These are phyloP conservation scores for Blastosporella zonata DNA, from an alignment of 1,284 basidiomycete genomes.

Conservation along the genomic window DNA sequence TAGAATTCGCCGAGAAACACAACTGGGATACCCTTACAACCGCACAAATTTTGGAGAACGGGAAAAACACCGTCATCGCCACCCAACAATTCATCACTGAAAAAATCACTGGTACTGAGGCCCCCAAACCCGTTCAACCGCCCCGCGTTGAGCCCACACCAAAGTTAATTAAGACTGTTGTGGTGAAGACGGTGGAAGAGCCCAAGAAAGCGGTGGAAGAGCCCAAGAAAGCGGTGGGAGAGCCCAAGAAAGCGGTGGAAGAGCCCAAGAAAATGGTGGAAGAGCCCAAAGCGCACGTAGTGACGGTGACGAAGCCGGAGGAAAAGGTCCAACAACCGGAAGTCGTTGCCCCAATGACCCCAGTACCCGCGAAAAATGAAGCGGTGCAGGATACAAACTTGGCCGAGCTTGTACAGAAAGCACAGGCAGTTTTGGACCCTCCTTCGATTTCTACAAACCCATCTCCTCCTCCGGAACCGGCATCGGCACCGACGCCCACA, in stretches of 20 bases:
- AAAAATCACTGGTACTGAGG: conserved; percentile 36
- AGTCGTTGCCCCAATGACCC: conserved; percentile 33
- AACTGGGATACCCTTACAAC: conserved; percentile 74
- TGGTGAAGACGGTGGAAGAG: conserved; percentile 32
- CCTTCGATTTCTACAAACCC: conserved; percentile 15
- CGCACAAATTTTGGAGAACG: conserved; percentile 55
- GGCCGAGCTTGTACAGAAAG: conserved; percentile 61
- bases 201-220: conserved; percentile 42
- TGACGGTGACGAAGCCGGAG: conserved; percentile 47
- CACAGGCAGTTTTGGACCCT: conserved; percentile 65
- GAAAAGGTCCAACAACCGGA: conserved; percentile 44
- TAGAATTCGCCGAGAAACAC: conserved; percentile 78
- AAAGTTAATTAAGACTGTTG: conserved; percentile 33
- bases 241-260: conserved; percentile 46
- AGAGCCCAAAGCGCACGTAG: no score
- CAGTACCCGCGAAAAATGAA: conserved; percentile 45
- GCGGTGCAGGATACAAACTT: conserved; percentile 55
- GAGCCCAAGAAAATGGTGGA: conserved; percentile 46
- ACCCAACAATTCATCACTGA: conserved; percentile 49
- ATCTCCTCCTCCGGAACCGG: conserved; percentile 6
- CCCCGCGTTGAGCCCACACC: conserved; percentile 36
- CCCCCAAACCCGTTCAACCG: conserved; percentile 37
- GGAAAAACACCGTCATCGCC: conserved; percentile 49
- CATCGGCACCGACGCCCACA: conserved; percentile 28
- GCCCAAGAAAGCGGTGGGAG: conserved; percentile 46